These are phyloP conservation scores for Fusarium tanahbumbuense DNA, from an alignment of 2,329 filamentous ascomycete genomes.

Conservation along the genomic window DNA sequence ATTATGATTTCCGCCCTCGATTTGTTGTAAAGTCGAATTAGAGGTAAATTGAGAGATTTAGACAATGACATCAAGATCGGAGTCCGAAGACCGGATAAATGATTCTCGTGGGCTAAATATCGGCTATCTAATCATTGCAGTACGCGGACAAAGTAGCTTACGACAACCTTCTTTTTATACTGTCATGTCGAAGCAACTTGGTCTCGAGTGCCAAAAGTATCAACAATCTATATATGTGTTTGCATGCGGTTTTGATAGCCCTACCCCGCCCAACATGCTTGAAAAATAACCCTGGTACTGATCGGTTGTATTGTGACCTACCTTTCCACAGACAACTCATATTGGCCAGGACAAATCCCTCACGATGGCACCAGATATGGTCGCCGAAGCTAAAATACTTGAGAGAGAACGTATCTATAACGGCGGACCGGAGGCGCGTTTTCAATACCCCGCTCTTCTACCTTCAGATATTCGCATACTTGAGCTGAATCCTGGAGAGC, in stretches of 20 bases:
- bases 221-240: too few relatives aligned
- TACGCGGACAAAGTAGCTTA: not conserved
- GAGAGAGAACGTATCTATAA: not conserved
- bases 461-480: not conserved
- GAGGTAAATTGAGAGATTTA: not conserved
- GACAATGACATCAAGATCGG: not conserved
- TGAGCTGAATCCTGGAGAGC: not conserved
- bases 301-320: too few relatives aligned
- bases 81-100: not conserved
- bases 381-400: fast-evolving
- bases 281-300: too few relatives aligned
- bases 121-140: conserved; percentile 23
- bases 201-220: too few relatives aligned
- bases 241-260: too few relatives aligned
- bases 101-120: conserved; percentile 34
- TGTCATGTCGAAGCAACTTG: too few relatives aligned
- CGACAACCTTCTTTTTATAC: too few relatives aligned
- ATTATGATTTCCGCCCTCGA: conserved; percentile 8
- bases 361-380: not conserved
- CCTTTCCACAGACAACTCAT: too few relatives aligned
- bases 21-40: not conserved
- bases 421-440: fast-evolving
- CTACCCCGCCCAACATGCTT: too few relatives aligned
- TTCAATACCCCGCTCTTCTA: not conserved
- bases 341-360: not conserved